Base-by-base conservation (phyloP, 2,329 filamentous ascomycete species). In the Colletotrichum orchidophilum region DNA sequence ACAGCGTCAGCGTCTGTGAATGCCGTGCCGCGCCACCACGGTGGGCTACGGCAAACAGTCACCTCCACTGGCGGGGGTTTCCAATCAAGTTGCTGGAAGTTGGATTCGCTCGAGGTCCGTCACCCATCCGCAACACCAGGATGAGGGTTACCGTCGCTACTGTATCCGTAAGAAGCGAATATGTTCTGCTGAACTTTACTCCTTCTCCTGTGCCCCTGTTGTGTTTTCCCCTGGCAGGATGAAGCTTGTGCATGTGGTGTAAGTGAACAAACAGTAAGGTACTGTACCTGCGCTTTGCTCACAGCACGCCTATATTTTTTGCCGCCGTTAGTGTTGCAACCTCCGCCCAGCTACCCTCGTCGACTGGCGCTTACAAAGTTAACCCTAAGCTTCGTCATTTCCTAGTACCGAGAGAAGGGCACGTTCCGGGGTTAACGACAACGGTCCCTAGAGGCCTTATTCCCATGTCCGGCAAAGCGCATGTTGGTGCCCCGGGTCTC, bases 301-400 rank as follows among this genome's bases (percentile, higher is more conserved):
- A 26, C 9, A 54, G 35, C 46, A 33, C 49, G n/a, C 29, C 29
- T 35, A 24, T 49, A 15, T n/a, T 49, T 49, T 68, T 68, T 62
- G 68, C 68, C 68, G 68, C 64, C 58, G 27, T 58, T 63, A 71
- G 64, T 68, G 63, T 46, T 63, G 64, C 64, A 68, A 68, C 68
- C 64, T 68, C 57, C 46, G 58, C 53, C 50, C 39, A 58, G 58
- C 58, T 24, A 63, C 68, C 68, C 68, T 71, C 64, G 68, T 68
- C 63, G 57, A 67, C 39, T 42, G 58, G 58, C 64, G 68, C 68
- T 71, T 71, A 71, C 68, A 68, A 59, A 31, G 26, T 63, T 59
- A 31, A 71, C 68, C 58, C 68, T 68, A 71, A 71, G 68, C 68
- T 33, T 68, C 64, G 68, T 71, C 68, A 68, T 68, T 58, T 71